These are phyloP conservation scores for Botrytis medusae DNA, from an alignment of 2,329 filamentous ascomycete species.

Conservation along the genomic window DNA sequence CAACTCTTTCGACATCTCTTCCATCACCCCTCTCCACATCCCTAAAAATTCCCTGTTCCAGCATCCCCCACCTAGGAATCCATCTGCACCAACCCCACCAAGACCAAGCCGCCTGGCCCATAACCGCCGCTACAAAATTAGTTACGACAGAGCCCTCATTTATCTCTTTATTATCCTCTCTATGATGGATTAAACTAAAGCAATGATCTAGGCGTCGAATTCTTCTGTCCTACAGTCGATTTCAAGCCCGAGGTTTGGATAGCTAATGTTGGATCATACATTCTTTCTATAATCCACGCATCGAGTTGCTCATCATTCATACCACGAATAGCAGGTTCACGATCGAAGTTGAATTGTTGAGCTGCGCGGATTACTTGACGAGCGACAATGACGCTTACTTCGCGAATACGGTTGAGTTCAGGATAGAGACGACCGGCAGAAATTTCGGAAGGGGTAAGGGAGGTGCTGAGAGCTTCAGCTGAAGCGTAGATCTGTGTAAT, in stretches of 20 bases:
- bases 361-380: constrained; percentile 71
- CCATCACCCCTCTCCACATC: background rate
- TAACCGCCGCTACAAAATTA: background rate
- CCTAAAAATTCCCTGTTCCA: background rate
- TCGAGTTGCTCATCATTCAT: constrained; percentile 51
- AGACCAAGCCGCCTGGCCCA: background rate
- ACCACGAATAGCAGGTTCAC: constrained; percentile 55
- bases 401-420: constrained; percentile 69
- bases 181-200: constrained; percentile 1
- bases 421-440: constrained; percentile 67
- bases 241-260: background rate
- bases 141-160: constrained; percentile 12
- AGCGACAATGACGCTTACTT: constrained; percentile 76
- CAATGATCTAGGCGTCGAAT: constrained; percentile 12
- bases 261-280: constrained; percentile 62
- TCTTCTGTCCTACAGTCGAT: constrained; percentile 11
- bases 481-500: constrained; percentile 69
- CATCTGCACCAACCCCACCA: constrained; percentile 16
- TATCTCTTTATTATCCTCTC: background rate
- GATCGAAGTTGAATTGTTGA: constrained; percentile 64
- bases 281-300: constrained; percentile 70
- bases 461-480: constrained; percentile 69
- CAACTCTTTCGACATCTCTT: background rate
- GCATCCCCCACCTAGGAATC: constrained; percentile 10
- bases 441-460: constrained; percentile 59